Conservation (phyloP, 345 rosid species). For the Melaleuca quinquenervia region DNA sequence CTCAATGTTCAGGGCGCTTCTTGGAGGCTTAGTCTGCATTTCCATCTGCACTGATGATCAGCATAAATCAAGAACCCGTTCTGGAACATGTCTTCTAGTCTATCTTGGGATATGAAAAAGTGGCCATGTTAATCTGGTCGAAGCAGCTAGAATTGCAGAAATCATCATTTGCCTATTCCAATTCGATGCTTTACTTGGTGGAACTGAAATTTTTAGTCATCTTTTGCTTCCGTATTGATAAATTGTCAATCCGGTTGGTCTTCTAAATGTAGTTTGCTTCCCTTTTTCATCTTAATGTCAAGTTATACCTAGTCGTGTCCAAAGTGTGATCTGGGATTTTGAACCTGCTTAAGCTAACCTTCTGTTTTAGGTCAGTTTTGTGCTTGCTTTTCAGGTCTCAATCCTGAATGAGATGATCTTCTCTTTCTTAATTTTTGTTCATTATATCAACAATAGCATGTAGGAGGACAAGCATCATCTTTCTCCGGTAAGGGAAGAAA, state of each 20-base stretch:
- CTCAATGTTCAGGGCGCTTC: neutral
- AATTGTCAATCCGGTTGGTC: neutral
- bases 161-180: neutral
- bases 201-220: neutral
- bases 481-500: constrained; percentile 57
- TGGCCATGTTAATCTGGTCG: neutral
- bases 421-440: neutral
- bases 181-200: neutral
- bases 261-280: neutral
- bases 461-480: constrained; percentile 29
- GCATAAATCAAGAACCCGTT: neutral
- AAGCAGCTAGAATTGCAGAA: neutral
- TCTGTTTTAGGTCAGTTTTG: neutral
- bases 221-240: neutral
- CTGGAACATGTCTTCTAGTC: neutral
- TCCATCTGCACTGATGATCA: neutral
- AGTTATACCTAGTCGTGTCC: neutral
- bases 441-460: constrained; percentile 10
- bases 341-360: neutral
- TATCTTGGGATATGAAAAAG: neutral
- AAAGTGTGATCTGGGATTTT: neutral
- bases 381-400: neutral
- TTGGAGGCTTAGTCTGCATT: neutral
- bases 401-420: neutral
- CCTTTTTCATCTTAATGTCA: neutral